Conservation (phyloP, 2,329 filamentous ascomycete species). For the Phyllosticta citrichinensis region DNA sequence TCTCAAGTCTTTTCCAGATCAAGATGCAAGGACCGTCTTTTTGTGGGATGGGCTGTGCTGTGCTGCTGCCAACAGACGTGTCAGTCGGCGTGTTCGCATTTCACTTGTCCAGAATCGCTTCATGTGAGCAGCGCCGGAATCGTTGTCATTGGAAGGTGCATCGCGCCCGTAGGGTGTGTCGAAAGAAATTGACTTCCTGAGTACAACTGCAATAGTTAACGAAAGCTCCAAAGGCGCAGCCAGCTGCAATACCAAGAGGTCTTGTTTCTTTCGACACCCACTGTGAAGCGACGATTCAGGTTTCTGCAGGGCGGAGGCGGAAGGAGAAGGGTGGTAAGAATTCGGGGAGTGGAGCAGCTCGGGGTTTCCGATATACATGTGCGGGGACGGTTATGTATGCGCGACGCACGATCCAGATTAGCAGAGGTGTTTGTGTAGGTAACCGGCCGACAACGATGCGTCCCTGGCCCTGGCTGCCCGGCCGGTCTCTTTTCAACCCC, state of each 20-base stretch:
- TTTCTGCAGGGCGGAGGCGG: neutral
- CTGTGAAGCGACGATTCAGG: too few species aligned
- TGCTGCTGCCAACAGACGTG: neutral
- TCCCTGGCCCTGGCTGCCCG: neutral
- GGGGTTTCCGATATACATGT: neutral
- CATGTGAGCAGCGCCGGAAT: too few species aligned
- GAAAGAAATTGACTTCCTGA: too few species aligned
- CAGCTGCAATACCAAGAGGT: too few species aligned
- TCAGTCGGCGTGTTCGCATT: neutral
- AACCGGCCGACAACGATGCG: too few species aligned
- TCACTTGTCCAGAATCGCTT: neutral
- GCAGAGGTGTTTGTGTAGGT: neutral
- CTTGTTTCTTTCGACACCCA: too few species aligned
- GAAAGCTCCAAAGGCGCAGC: too few species aligned
- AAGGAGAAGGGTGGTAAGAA: neutral
- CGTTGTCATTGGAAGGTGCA: too few species aligned
- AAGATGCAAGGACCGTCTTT: neutral
- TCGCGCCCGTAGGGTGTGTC: too few species aligned
- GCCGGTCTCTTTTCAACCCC: neutral
- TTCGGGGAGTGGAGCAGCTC: neutral
- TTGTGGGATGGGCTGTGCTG: neutral
- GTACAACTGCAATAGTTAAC: too few species aligned
- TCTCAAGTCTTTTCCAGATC: neutral
- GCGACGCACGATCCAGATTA: neutral
- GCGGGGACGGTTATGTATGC: neutral